phyloP scores from a whole-genome alignment of 1,284 basidiomycete species.

The Irpex lacteus region DNA sequence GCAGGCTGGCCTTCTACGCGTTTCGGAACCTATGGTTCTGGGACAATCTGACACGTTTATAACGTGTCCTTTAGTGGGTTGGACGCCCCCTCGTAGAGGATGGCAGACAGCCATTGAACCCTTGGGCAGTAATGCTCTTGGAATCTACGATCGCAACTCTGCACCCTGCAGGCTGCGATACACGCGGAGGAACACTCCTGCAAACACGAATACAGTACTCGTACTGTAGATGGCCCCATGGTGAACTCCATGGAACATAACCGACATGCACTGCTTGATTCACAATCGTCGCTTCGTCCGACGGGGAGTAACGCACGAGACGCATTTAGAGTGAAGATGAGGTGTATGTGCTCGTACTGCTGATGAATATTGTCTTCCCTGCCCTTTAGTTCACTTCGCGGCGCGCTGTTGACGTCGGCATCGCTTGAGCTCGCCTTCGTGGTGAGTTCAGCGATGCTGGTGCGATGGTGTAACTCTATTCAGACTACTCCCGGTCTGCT shows the following conservation, averaged over 20 bases:
- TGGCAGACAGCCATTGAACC: no score
- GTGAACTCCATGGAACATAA: neutral
- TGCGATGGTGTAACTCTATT: slow-evolving; percentile 26
- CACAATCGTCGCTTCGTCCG: neutral
- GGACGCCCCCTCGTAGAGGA: no score
- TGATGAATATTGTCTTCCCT: slow-evolving; percentile 3
- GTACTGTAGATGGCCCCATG: neutral
- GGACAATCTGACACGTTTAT: no score
- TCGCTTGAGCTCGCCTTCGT: neutral
- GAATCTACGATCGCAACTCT: no score
- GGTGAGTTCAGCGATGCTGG: neutral
- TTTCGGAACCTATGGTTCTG: no score
- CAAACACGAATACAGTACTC: neutral
- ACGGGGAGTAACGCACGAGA: slow-evolving; percentile 2
- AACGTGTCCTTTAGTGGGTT: no score
- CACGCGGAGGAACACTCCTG: no score
- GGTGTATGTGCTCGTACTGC: slow-evolving; percentile 1
- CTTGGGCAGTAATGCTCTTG: no score
- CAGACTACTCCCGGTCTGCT: slow-evolving; percentile 30
- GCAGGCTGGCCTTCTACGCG: no score
- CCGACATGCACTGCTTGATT: neutral
- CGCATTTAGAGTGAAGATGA: slow-evolving; percentile 5
- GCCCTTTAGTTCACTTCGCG: slow-evolving; percentile 30
- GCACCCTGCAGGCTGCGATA: no score
- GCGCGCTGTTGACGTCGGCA: slow-evolving; percentile 12